These are phyloP conservation scores for Porodaedalea pini DNA, from an alignment of 1,284 basidiomycete species.

Conservation along the genomic window DNA sequence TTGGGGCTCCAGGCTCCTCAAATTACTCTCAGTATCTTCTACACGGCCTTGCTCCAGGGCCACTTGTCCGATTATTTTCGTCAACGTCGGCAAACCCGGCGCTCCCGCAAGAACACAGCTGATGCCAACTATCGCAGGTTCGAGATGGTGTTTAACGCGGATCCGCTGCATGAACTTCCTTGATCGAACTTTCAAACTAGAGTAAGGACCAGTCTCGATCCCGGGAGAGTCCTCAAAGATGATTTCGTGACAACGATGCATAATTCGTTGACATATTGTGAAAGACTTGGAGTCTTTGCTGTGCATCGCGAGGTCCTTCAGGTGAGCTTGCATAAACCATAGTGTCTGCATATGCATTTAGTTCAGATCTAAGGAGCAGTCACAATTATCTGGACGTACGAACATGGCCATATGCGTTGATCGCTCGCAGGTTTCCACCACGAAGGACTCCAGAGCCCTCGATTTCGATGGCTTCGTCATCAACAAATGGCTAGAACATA, in stretches of 20 bases:
- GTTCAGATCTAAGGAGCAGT: background rate
- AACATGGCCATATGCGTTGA: slow-evolving; percentile 93
- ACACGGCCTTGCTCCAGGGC: slow-evolving; percentile 86
- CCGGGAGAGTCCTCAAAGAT: slow-evolving; percentile 89
- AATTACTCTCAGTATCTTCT: slow-evolving; percentile 49
- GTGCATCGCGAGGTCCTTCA: slow-evolving; percentile 76
- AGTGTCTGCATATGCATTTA: slow-evolving; percentile 59
- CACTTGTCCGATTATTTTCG: slow-evolving; percentile 73
- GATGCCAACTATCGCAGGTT: slow-evolving; percentile 83
- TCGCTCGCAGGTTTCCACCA: slow-evolving; percentile 80
- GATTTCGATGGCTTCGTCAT: slow-evolving; percentile 88
- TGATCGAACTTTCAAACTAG: slow-evolving; percentile 45
- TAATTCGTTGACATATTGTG: slow-evolving; percentile 86
- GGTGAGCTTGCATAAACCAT: slow-evolving; percentile 95
- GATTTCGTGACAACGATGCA: slow-evolving; percentile 94
- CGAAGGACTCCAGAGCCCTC: slow-evolving; percentile 87
- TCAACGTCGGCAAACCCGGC: slow-evolving; percentile 75
- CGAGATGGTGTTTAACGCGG: slow-evolving; percentile 69
- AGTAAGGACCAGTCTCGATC: slow-evolving; percentile 62
- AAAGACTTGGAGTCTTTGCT: slow-evolving; percentile 77
- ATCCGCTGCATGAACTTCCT: slow-evolving; percentile 49
- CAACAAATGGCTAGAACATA: slow-evolving; percentile 74
- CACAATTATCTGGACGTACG: slow-evolving; percentile 53
- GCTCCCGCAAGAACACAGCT: slow-evolving; percentile 77
- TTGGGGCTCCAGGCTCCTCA: slow-evolving; percentile 46